These are phyloP conservation scores for Mimosa bimucronata DNA, from an alignment of 306 rosid genomes.

Conservation along the genomic window DNA sequence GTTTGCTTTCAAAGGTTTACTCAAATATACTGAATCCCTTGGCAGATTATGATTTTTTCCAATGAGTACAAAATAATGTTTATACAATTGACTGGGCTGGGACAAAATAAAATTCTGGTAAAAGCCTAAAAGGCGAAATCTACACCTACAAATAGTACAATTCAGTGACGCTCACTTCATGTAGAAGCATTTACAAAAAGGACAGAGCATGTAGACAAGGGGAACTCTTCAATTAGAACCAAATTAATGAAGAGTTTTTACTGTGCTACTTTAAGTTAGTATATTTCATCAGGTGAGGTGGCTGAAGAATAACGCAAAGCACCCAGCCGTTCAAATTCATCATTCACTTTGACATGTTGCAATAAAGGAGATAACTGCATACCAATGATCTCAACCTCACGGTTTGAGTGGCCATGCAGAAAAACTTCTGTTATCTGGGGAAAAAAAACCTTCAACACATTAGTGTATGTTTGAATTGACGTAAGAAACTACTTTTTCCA, in stretches of 20 bases:
- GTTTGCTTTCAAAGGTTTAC: not conserved
- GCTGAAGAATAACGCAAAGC: conserved; percentile 44
- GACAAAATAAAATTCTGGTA: not conserved
- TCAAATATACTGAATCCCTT: not conserved
- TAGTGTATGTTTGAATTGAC: too few relatives aligned
- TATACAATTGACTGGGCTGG: not conserved
- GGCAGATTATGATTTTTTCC: not conserved
- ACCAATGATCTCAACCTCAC: conserved; percentile 59
- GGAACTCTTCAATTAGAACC: not conserved
- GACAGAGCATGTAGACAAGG: too few relatives aligned
- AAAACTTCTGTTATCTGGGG: conserved; percentile 69
- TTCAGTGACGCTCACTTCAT: not conserved
- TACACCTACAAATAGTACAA: not conserved
- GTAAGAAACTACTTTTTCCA: too few relatives aligned
- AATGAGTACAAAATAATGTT: not conserved
- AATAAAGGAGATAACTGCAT: conserved; percentile 51
- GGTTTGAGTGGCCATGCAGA: conserved; percentile 68
- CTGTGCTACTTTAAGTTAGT: not conserved
- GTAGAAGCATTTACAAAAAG: not conserved
- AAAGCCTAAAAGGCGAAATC: not conserved
- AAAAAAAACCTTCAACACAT: not conserved
- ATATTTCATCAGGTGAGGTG: not conserved
- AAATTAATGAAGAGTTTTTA: not conserved
- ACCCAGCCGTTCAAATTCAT: conserved; percentile 38
- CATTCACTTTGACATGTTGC: conserved; percentile 39